A percentile compares a stretch with the other conserved stretches of the same genome.
phyloP scores from a whole-genome alignment of 176 grass and related monocot genomes.

The Metroxylon sagu region DNA sequence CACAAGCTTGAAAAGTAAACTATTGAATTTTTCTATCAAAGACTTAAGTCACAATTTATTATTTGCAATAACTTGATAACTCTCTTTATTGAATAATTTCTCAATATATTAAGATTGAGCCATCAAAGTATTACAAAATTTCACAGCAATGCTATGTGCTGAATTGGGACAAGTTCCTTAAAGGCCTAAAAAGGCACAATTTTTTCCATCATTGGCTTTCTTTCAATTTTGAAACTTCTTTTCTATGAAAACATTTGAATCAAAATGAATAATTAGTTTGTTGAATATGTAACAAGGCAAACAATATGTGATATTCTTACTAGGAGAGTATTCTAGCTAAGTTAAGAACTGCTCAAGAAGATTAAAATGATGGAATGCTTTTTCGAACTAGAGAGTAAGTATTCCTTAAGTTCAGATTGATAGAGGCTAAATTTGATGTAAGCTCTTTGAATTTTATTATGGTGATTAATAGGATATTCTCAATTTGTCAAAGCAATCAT shows the following conservation, averaged over 20 bases:
- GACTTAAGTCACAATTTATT: neutral
- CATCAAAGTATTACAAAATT: neutral
- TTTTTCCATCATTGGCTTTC: conserved; percentile 23
- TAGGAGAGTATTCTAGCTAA: too few relatives aligned
- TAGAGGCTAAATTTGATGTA: too few relatives aligned
- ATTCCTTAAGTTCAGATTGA: too few relatives aligned
- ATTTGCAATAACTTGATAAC: neutral
- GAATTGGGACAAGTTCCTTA: conserved; percentile 12
- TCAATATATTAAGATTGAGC: conserved; percentile 4
- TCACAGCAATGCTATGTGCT: conserved; percentile 10
- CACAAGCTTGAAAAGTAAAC: conserved; percentile 10
- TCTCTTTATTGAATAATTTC: neutral
- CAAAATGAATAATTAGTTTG: neutral
- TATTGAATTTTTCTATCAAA: conserved; percentile 3
- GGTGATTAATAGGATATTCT: too few relatives aligned
- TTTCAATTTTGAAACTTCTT: conserved; percentile 9
- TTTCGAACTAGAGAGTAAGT: too few relatives aligned
- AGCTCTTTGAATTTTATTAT: too few relatives aligned
- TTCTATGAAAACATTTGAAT: conserved; percentile 14
- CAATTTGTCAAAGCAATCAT: too few relatives aligned
- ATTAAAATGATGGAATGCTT: too few relatives aligned
- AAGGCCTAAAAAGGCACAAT: conserved; percentile 14
- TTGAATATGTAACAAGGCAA: too few relatives aligned
- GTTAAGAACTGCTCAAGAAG: too few relatives aligned
- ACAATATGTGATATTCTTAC: too few relatives aligned